These are phyloP conservation scores for Zoysia matrella DNA, from an alignment of 202 grass and related monocot genomes.

Conservation along the genomic window DNA sequence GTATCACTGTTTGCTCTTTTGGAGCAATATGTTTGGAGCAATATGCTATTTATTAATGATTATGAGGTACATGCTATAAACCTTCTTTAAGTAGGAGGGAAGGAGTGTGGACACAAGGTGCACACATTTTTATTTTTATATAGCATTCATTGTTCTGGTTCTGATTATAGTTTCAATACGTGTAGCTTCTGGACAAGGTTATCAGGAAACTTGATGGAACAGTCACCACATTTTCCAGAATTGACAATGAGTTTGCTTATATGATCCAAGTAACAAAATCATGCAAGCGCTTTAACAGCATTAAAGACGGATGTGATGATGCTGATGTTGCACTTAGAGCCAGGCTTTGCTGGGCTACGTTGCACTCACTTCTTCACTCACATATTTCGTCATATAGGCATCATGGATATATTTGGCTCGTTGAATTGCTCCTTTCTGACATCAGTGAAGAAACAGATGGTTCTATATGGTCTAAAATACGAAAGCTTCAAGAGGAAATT, in stretches of 20 bases:
- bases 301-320: constrained; percentile 75
- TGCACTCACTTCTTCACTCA: constrained; percentile 91
- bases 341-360: constrained; percentile 82
- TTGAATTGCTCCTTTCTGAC: constrained; percentile 93
- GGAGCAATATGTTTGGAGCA: too few species aligned
- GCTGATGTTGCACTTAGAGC: constrained; percentile 60
- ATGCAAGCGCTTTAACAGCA: constrained; percentile 73
- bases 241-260: constrained; percentile 83
- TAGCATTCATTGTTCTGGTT: constrained; percentile 29
- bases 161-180: constrained; percentile 53
- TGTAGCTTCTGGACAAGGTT: constrained; percentile 91
- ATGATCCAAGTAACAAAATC: constrained; percentile 93
- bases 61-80: constrained; percentile 22
- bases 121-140: neutral
- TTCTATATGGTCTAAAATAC: constrained; percentile 83
- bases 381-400: constrained; percentile 86
- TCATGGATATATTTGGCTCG: constrained; percentile 99
- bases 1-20: neutral
- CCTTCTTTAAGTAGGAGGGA: constrained; percentile 20
- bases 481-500: constrained; percentile 83
- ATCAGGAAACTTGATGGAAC: constrained; percentile 80
- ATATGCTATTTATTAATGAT: neutral
- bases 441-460: constrained; percentile 73
- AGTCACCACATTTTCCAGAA: constrained; percentile 78
- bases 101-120: constrained; percentile 1